Percentiles rank a stretch among this genome's conserved stretches.
These are phyloP conservation scores for Chaetomidium leptoderma DNA, from an alignment of 495 filamentous ascomycete genomes.

Conservation along the genomic window DNA sequence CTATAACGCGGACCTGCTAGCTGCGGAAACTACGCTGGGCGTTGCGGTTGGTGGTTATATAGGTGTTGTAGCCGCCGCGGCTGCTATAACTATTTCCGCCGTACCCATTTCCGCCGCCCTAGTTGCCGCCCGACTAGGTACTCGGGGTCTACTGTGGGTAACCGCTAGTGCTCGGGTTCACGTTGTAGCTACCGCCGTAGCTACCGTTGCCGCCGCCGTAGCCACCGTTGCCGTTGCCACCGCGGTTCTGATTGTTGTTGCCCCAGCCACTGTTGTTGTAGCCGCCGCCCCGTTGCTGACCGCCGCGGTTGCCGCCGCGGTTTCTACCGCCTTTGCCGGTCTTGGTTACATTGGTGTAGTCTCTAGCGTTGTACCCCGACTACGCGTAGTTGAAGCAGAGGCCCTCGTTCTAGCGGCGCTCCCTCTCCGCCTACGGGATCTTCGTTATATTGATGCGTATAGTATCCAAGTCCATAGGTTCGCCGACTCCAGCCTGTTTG, in stretches of 20 bases:
- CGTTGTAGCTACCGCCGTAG: too few relatives aligned
- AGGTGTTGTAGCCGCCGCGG: too few relatives aligned
- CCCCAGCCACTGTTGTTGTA: neutral
- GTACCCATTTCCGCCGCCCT: too few relatives aligned
- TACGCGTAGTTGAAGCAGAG: neutral
- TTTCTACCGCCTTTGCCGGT: neutral
- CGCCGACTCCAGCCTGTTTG: too few relatives aligned
- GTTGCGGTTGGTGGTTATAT: too few relatives aligned
- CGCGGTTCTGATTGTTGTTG: neutral
- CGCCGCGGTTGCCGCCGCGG: too few relatives aligned
- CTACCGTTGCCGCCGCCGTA: neutral
- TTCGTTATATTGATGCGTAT: neutral
- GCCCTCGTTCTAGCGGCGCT: neutral
- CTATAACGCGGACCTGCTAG: too few relatives aligned
- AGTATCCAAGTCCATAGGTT: neutral
- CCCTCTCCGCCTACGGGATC: neutral
- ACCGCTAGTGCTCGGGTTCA: too few relatives aligned
- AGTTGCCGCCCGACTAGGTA: too few relatives aligned
- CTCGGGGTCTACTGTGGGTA: too few relatives aligned
- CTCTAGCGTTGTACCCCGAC: neutral
- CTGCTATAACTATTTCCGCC: too few relatives aligned
- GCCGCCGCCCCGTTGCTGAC: neutral
- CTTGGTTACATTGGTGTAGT: neutral
- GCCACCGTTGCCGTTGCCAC: neutral
- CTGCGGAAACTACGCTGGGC: too few relatives aligned